Evolutionary conservation across 2,329 filamentous ascomycete species (phyloP), one percentile per base, ranked within the genome.

Genomic region (Neophaeococcomyces mojaviensis): DNA sequence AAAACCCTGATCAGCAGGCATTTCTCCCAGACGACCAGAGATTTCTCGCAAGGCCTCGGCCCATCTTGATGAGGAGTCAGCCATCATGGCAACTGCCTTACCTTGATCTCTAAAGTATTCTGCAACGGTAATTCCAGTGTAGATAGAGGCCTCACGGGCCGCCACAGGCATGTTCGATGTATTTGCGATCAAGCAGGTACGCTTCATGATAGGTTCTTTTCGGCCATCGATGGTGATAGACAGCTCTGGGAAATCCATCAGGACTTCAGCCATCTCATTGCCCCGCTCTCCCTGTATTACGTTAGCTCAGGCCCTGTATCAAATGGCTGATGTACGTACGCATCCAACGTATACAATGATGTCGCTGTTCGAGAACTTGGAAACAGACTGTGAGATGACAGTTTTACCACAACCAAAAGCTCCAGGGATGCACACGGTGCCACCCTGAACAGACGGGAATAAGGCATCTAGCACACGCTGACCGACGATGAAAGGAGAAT

Each of bases 121-220:
- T 34, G 88, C 86, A 0, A 96, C 84, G 0, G 88, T 94, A 55
- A 96, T 95, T 63, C 81, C 92, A 2, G 92, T 98, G 71, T 98
- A 98, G 65, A 98, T 98, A 55, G 92, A 98, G 48, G 92, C 92
- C 69, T 98, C 92, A 72, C 92, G 88, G 51, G 92, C 92, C 54
- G 92, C 92, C 62, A 98, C 92, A 52, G 92, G 92, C 92, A 98
- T 98, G 77, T 98, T 98, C 60, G 92, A 98, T 35, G 92, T 98
- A 72, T 98, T 98, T 67, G 92, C 92, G 64, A 98, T 97, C 51
- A 98, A 78, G 18, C 88, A 94, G 13, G 92, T 98, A 67, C 92
- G 90, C 81, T 98, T 98, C 92, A 98, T 98, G 74, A 98, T 98
- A 58, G 90, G 89, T 67, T 98, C 92, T 70, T 90, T 84, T 64